These are phyloP conservation scores for Volvox reticuliferus DNA, from an alignment of 139 green algal species.

Conservation along the genomic window DNA sequence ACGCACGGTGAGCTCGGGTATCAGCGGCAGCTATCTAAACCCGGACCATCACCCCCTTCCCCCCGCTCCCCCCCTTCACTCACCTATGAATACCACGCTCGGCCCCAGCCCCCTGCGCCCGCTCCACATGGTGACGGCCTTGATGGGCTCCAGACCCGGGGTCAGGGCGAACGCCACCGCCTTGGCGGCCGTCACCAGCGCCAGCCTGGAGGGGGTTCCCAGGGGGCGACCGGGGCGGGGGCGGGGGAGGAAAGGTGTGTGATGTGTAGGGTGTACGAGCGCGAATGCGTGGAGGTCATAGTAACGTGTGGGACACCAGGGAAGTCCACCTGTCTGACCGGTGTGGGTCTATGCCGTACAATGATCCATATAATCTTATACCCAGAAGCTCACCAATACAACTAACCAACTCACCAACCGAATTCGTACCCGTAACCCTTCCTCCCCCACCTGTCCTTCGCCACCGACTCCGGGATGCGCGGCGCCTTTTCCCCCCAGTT, in stretches of 20 bases:
- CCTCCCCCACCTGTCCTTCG: slow-evolving; percentile 60
- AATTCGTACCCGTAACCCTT: not conserved
- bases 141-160: slow-evolving; percentile 68
- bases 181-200: slow-evolving; percentile 67
- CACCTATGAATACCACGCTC: slow-evolving; percentile 62
- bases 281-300: too few relatives aligned
- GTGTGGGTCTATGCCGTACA: too few relatives aligned
- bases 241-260: not conserved
- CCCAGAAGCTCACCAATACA: too few relatives aligned
- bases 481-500: slow-evolving; percentile 62
- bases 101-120: slow-evolving; percentile 60
- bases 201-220: slow-evolving; percentile 37
- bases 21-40: too few relatives aligned
- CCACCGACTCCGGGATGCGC: slow-evolving; percentile 57
- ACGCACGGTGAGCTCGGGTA: too few relatives aligned
- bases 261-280: too few relatives aligned
- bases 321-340: too few relatives aligned
- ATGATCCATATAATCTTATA: too few relatives aligned
- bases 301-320: too few relatives aligned
- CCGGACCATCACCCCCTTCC: not conserved
- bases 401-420: too few relatives aligned
- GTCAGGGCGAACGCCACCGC: slow-evolving; percentile 70
- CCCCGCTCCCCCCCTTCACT: not conserved
- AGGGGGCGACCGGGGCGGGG: not conserved
- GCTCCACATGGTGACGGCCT: slow-evolving; percentile 65